Percentiles rank a stretch among this genome's conserved stretches.
Evolutionary conservation across 345 rosid genomes (phyloP).

Genomic region (Eucalyptus microcorys): DNA sequence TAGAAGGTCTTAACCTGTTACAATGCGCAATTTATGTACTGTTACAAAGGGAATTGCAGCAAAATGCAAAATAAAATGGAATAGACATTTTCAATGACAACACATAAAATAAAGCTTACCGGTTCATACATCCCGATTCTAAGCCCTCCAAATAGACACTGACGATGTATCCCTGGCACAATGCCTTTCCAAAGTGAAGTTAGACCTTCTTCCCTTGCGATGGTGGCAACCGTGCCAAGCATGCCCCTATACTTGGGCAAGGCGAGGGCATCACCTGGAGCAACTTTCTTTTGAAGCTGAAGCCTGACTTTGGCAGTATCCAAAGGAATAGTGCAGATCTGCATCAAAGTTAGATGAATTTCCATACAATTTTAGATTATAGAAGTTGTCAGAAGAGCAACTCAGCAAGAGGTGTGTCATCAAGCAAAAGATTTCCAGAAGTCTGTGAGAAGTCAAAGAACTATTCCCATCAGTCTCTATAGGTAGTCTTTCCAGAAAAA

Average conservation of each 20-base stretch:
- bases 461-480: neutral
- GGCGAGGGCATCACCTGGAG: slow-evolving; percentile 39
- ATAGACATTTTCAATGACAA: neutral
- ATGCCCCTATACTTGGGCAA: slow-evolving; percentile 79
- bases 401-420: neutral
- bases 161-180: slow-evolving; percentile 93
- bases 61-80: neutral
- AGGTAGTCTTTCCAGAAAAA: neutral
- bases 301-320: slow-evolving; percentile 99
- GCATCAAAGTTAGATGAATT: slow-evolving; percentile 1
- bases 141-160: slow-evolving; percentile 87
- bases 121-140: slow-evolving; percentile 97
- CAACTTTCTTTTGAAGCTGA: slow-evolving; percentile 80
- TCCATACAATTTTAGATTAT: neutral
- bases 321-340: slow-evolving; percentile 94
- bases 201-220: slow-evolving; percentile 90
- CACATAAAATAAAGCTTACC: slow-evolving; percentile 19
- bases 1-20: slow-evolving; percentile 74
- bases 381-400: neutral
- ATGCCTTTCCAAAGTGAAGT: slow-evolving; percentile 94
- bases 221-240: slow-evolving; percentile 88
- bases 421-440: neutral
- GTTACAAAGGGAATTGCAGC: neutral
- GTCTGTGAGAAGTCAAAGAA: neutral
- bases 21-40: neutral